These are phyloP conservation scores for Xylariaceae sp. DNA, from an alignment of 2,329 filamentous ascomycete species.

Conservation along the genomic window DNA sequence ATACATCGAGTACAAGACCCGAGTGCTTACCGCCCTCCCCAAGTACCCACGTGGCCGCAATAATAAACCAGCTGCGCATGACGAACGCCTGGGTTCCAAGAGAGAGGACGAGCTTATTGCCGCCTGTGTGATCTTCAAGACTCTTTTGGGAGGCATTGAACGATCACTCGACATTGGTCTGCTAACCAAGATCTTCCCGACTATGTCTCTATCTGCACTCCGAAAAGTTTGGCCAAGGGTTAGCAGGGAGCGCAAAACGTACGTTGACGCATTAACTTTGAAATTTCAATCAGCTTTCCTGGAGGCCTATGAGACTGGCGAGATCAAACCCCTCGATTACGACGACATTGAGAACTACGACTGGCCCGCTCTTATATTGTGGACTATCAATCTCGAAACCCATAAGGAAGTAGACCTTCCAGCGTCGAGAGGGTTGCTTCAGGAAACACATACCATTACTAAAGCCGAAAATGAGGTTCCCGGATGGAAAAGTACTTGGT, in stretches of 20 bases:
- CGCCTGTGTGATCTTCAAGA: conserved; percentile 55
- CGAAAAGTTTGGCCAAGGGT: conserved; percentile 53
- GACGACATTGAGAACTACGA: conserved; percentile 62
- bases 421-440: conserved; percentile 40
- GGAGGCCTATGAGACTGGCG: conserved; percentile 59
- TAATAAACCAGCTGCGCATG: conserved; percentile 32
- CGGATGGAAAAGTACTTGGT: conserved; percentile 57
- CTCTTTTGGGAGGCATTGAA: conserved; percentile 57
- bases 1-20: conserved; percentile 28
- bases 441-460: conserved; percentile 40
- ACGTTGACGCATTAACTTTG: conserved; percentile 54
- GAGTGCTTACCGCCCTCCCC: conserved; percentile 26
- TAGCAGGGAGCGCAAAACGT: conserved; percentile 47
- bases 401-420: conserved; percentile 48
- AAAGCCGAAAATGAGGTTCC: conserved; percentile 34
- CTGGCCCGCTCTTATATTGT: conserved; percentile 62
- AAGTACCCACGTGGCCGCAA: conserved; percentile 27
- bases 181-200: conserved; percentile 52
- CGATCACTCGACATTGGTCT: conserved; percentile 59
- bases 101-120: conserved; percentile 49
- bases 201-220: conserved; percentile 47
- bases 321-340: conserved; percentile 60
- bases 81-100: conserved; percentile 34
- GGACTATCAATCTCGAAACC: conserved; percentile 55
- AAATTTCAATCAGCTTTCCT: conserved; percentile 65